Conservation (phyloP, 2,329 filamentous ascomycete genomes). For the Colletotrichum cuscutae region DNA sequence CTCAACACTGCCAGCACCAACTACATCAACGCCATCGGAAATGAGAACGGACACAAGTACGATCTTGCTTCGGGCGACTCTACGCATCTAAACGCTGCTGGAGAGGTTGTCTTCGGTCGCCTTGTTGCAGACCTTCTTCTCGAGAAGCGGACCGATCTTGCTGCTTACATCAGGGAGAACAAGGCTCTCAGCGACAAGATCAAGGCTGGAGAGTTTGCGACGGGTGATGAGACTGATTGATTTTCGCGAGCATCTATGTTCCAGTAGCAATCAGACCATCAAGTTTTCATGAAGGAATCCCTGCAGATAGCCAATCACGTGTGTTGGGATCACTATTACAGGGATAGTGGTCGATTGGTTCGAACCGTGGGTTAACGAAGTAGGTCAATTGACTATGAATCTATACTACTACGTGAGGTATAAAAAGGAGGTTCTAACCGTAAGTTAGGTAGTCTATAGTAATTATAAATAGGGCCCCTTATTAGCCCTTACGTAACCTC, state of each 20-base stretch:
- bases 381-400: too few relatives aligned
- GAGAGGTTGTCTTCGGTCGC: slow-evolving; percentile 66
- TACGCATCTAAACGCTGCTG: slow-evolving; percentile 66
- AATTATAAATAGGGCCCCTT: too few relatives aligned
- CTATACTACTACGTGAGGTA: too few relatives aligned
- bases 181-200: slow-evolving; percentile 47
- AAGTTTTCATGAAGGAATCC: neutral
- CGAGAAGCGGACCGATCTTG: slow-evolving; percentile 38
- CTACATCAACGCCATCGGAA: slow-evolving; percentile 64
- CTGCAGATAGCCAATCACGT: neutral
- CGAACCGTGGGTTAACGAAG: too few relatives aligned
- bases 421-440: too few relatives aligned
- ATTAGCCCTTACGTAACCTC: too few relatives aligned
- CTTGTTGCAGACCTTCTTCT: slow-evolving; percentile 65
- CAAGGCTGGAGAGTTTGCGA: slow-evolving; percentile 43
- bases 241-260: too few relatives aligned
- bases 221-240: slow-evolving; percentile 35
- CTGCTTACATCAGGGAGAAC: slow-evolving; percentile 41
- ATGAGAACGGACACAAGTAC: slow-evolving; percentile 55
- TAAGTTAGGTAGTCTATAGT: too few relatives aligned
- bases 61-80: slow-evolving; percentile 57
- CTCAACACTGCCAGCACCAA: slow-evolving; percentile 60
- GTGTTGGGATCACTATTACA: too few relatives aligned
- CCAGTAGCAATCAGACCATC: neutral
- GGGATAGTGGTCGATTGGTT: too few relatives aligned